Base-by-base conservation (phyloP, 202 grass and related monocot species). In the Setaria italica region DNA sequence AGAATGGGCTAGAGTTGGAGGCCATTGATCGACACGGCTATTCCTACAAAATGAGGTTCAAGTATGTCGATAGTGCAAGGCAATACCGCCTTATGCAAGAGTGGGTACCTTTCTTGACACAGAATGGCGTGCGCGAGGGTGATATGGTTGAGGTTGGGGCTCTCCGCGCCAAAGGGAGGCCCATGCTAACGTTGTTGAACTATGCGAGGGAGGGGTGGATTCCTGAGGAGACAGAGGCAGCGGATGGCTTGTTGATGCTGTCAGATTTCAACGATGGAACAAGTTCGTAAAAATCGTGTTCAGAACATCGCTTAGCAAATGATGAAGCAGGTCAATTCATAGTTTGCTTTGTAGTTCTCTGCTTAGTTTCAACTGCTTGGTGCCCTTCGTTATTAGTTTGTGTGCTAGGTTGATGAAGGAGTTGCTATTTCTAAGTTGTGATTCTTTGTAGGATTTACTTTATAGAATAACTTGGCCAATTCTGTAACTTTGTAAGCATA, bases 71-170 rank as follows among this genome's bases (percentile, higher is more conserved):
- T 0, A 25, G 11, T 2, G 7, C 3, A 5, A 35, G 10, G 3
- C 3, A 12, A 11, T 85, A 85, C 51, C 64, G 83, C 7, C 64
- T 85, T 2, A 69, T 33, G 55, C 41, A 8, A 62, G 34, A n/a
- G 8, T 85, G 83, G 64, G 39, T 32, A n/a, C 14, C 13, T n/a
- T 78, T 85, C 51, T 59, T 85, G 83, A 35, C 4, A 49, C 50
- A 35, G 29, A 85, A 67, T 34, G 35, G 37, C 16, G 9, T 85
- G 25, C 2, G 9, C 10, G 0, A 12, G 29, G 82, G 73, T 46
- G 63, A 76, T 76, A 3, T 60, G 11, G 53, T 85, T 33, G 21
- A 85, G 74, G 34, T 85, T 47, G 74, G 83, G 17, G 74, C 74
- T n/a, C 59, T 70, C 30, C 64, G 83, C 0, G 50, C 25, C 17